Evolutionary conservation across 2,329 filamentous ascomycete genomes (phyloP).

Genomic region (Trichoderma polysporum): DNA sequence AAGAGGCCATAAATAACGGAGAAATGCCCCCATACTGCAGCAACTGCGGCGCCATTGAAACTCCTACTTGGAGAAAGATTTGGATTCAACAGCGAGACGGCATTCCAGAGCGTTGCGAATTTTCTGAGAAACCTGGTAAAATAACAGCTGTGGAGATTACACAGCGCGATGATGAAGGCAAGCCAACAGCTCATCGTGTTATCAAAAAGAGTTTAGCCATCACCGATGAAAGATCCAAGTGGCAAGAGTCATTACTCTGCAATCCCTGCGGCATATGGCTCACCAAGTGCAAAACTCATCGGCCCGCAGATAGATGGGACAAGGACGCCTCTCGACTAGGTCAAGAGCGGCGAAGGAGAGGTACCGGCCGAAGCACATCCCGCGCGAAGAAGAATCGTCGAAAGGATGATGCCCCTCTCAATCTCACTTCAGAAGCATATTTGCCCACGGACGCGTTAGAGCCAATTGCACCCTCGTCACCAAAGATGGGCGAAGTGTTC

Average conservation of each 20-base stretch:
- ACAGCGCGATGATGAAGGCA: constrained; percentile 61
- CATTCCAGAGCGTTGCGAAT: constrained; percentile 63
- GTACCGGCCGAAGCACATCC: constrained; percentile 41
- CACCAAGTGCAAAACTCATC: constrained; percentile 79
- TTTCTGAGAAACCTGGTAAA: constrained; percentile 69
- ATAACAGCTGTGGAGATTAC: constrained; percentile 73
- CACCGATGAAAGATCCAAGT: constrained; percentile 64
- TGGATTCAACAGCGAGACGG: constrained; percentile 77
- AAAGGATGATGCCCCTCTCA: constrained; percentile 47
- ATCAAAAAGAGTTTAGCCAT: constrained; percentile 70
- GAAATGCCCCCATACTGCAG: constrained; percentile 84
- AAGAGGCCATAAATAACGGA: constrained; percentile 69
- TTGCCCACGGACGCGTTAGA: constrained; percentile 54
- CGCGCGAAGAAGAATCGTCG: constrained; percentile 50
- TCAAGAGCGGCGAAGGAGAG: constrained; percentile 52
- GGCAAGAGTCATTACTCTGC: constrained; percentile 75
- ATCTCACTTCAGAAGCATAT: constrained; percentile 55
- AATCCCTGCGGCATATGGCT: constrained; percentile 98
- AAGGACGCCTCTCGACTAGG: constrained; percentile 56
- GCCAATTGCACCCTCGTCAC: constrained; percentile 43
- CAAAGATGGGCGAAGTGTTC: constrained; percentile 28
- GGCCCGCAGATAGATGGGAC: constrained; percentile 81
- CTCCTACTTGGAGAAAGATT: constrained; percentile 92
- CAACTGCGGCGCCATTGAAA: constrained; percentile 94
- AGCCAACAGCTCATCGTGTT: constrained; percentile 66